Conservation (phyloP, 139 green algal species). For the Chlorella sorokiniana region DNA sequence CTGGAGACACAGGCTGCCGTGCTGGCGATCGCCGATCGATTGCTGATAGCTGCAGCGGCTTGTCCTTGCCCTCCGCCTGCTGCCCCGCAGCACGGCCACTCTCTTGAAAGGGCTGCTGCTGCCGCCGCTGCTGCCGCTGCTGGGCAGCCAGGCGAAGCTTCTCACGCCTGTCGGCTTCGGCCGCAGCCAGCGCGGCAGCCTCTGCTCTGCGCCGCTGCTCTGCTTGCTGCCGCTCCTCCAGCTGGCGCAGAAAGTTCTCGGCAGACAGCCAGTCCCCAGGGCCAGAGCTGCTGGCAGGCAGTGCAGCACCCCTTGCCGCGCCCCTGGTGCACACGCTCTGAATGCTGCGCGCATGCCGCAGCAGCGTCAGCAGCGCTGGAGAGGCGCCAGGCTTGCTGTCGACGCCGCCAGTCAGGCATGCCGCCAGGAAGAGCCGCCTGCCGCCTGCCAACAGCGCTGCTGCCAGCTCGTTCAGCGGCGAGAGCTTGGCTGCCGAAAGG, state of each 20-base stretch:
- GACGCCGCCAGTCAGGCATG: not conserved
- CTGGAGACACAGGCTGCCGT: too few relatives aligned
- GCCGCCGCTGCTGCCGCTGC: not conserved
- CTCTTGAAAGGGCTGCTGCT: not conserved
- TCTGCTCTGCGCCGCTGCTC: slow-evolving; percentile 13
- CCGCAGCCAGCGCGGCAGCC: not conserved
- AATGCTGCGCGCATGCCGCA: not conserved
- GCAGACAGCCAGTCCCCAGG: not conserved
- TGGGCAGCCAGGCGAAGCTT: not conserved
- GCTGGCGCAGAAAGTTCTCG: slow-evolving; percentile 14
- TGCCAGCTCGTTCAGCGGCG: slow-evolving; percentile 22
- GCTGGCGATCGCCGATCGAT: too few relatives aligned
- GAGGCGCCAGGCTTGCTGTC: not conserved
- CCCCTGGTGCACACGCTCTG: slow-evolving; percentile 13
- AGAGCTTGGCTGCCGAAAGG: slow-evolving; percentile 1
- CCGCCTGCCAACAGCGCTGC: slow-evolving; percentile 9
- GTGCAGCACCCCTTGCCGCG: not conserved
- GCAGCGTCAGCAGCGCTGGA: not conserved
- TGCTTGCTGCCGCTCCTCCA: slow-evolving; percentile 14
- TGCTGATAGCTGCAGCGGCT: too few relatives aligned
- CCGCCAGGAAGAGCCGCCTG: slow-evolving; percentile 12
- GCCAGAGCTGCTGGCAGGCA: not conserved
- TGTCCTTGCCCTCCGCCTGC: too few relatives aligned
- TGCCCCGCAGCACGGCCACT: too few relatives aligned
- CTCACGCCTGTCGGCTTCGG: not conserved